Evolutionary conservation across 768 basidiomycete species (phyloP).

Genomic region (Naganishia onofrii): DNA sequence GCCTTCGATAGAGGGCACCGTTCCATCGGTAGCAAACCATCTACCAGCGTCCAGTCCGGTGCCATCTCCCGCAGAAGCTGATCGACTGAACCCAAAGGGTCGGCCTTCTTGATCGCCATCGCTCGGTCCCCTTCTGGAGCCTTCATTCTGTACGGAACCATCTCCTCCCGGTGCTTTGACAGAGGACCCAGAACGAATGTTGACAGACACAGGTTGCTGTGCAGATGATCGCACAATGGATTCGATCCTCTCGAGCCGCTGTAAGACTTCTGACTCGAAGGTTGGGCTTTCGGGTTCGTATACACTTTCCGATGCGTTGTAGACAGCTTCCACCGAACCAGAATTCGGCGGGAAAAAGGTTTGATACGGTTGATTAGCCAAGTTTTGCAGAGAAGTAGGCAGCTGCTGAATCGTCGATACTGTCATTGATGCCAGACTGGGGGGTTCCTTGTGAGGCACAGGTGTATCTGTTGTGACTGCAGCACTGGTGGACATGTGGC

Average conservation of each 20-base stretch:
- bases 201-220: background rate
- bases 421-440: background rate
- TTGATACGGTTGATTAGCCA: constrained; percentile 9
- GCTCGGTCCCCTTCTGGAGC: constrained; percentile 33
- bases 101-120: constrained; percentile 4
- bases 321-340: constrained; percentile 1
- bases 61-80: constrained; percentile 26
- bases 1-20: constrained; percentile 35
- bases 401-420: background rate
- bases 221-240: constrained; percentile 6
- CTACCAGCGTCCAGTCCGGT: constrained; percentile 30
- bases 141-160: constrained; percentile 40
- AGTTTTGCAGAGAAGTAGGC: background rate
- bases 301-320: constrained; percentile 7
- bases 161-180: constrained; percentile 29
- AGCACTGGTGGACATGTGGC: background rate
- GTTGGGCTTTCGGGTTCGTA: constrained; percentile 11
- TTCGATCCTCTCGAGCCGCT: constrained; percentile 12
- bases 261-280: constrained; percentile 5
- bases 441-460: background rate
- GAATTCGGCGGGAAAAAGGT: background rate
- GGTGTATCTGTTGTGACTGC: background rate
- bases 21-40: constrained; percentile 36
- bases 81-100: constrained; percentile 19
- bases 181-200: background rate